These are phyloP conservation scores for Stygiomarasmius scandens DNA, from an alignment of 1,284 basidiomycete species.

Conservation along the genomic window DNA sequence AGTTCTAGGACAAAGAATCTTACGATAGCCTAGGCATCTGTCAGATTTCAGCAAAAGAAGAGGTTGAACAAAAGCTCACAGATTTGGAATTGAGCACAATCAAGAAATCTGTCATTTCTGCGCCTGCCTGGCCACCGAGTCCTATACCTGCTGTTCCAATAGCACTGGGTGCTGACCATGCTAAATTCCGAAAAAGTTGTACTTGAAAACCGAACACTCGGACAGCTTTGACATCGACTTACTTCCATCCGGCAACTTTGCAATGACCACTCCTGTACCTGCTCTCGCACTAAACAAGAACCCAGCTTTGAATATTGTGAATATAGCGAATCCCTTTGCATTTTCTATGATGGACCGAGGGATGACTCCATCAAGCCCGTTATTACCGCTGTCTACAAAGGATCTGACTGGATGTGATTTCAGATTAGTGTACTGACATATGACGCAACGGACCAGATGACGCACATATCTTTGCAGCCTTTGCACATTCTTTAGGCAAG, in stretches of 20 bases:
- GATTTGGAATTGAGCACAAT: slow-evolving; percentile 86
- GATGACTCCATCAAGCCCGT: slow-evolving; percentile 76
- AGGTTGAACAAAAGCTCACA: slow-evolving; percentile 44
- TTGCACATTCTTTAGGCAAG: slow-evolving; percentile 72
- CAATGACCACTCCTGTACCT: slow-evolving; percentile 92
- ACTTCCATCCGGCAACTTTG: slow-evolving; percentile 83
- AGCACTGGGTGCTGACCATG: slow-evolving; percentile 93
- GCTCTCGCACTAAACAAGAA: slow-evolving; percentile 80
- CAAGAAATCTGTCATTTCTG: slow-evolving; percentile 94
- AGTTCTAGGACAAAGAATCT: slow-evolving; percentile 36
- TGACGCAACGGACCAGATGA: slow-evolving; percentile 14
- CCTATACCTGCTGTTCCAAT: slow-evolving; percentile 96
- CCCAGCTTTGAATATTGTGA: slow-evolving; percentile 79
- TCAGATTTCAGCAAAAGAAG: slow-evolving; percentile 16
- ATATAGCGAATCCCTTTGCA: slow-evolving; percentile 86
- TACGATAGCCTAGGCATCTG: slow-evolving; percentile 56
- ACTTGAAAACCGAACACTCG: neutral
- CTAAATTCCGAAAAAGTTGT: slow-evolving; percentile 40
- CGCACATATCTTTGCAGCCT: slow-evolving; percentile 76
- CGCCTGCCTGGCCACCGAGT: slow-evolving; percentile 81
- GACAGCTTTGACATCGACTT: slow-evolving; percentile 36
- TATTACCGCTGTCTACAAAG: slow-evolving; percentile 72
- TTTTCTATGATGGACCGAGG: slow-evolving; percentile 69
- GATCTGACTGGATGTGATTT: slow-evolving; percentile 59
- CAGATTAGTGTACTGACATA: slow-evolving; percentile 4